Evolutionary conservation across 192 early-diverging fungal species (phyloP).

Genomic region (Rhizoclosmatium sp.): DNA sequence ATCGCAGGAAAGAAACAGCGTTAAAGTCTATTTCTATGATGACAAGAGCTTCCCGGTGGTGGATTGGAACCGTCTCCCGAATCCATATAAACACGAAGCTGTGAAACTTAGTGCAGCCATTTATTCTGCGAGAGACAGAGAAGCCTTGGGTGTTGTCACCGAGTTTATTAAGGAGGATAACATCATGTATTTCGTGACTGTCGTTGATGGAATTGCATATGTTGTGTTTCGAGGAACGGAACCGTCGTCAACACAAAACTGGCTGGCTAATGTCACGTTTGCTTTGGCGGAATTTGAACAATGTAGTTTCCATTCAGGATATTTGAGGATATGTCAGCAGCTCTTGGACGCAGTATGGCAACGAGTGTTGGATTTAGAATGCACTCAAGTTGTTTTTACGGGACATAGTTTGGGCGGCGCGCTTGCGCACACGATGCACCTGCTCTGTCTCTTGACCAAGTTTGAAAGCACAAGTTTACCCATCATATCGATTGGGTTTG

Average conservation of each 20-base stretch:
- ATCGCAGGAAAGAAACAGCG: not conserved
- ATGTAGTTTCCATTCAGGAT: slow-evolving; percentile 18
- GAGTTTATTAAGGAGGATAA: not conserved
- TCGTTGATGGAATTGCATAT: not conserved
- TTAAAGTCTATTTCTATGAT: slow-evolving; percentile 13
- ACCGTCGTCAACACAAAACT: not conserved
- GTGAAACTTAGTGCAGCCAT: not conserved
- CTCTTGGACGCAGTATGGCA: slow-evolving; percentile 4
- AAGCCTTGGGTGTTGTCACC: not conserved
- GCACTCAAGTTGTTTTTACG: slow-evolving; percentile 11
- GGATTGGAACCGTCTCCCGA: slow-evolving; percentile 2
- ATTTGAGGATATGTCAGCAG: slow-evolving; percentile 23
- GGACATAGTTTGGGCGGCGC: slow-evolving; percentile 30
- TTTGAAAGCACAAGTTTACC: not conserved
- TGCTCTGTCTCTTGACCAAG: slow-evolving; percentile 14
- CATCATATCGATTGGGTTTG: slow-evolving; percentile 22
- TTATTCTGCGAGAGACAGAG: not conserved
- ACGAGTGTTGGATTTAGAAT: slow-evolving; percentile 1
- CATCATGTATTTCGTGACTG: slow-evolving; percentile 7
- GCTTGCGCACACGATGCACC: slow-evolving; percentile 24
- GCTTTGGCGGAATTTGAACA: not conserved
- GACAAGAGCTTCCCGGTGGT: slow-evolving; percentile 10
- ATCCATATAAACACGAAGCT: not conserved
- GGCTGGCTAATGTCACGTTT: slow-evolving; percentile 11
- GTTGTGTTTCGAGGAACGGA: slow-evolving; percentile 31